phyloP scores from a whole-genome alignment of 1,284 basidiomycete genomes.

The Ceratobasidium sp. region DNA sequence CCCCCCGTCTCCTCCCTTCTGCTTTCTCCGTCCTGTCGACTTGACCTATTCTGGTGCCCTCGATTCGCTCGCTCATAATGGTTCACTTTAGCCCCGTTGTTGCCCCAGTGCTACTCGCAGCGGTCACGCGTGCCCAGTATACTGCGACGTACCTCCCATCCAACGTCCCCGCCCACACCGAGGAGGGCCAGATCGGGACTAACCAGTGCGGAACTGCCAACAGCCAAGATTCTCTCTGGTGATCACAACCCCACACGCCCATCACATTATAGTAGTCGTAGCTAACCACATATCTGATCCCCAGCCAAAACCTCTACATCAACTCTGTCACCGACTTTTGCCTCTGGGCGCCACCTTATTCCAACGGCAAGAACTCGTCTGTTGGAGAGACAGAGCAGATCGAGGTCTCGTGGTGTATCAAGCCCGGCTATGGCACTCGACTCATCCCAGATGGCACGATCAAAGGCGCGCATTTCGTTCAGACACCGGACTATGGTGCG shows the following conservation, averaged over 20 bases:
- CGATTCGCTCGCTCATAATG: background rate
- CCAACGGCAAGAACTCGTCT: slow-evolving; percentile 43
- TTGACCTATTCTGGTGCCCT: background rate
- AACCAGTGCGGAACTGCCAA: slow-evolving; percentile 52
- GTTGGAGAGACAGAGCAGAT: slow-evolving; percentile 53
- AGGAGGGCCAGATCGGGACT: slow-evolving; percentile 53
- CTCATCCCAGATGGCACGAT: slow-evolving; percentile 59
- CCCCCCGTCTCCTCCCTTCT: background rate
- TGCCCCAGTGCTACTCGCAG: slow-evolving; percentile 18
- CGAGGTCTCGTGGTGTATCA: slow-evolving; percentile 54
- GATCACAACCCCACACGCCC: background rate
- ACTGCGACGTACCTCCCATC: slow-evolving; percentile 46
- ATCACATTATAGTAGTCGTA: no score
- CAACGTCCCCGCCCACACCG: slow-evolving; percentile 46
- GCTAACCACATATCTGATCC: slow-evolving; percentile 44
- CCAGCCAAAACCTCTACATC: slow-evolving; percentile 44
- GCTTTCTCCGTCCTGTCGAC: background rate
- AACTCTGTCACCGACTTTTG: slow-evolving; percentile 50
- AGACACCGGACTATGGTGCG: slow-evolving; percentile 52
- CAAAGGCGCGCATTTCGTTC: slow-evolving; percentile 58
- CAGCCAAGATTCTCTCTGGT: slow-evolving; percentile 51
- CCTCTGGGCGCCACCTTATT: slow-evolving; percentile 42
- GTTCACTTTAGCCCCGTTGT: slow-evolving; percentile 7
- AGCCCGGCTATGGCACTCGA: slow-evolving; percentile 56
- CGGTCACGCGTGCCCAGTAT: slow-evolving; percentile 39